Base-by-base conservation (phyloP, 2,329 filamentous ascomycete species). In the Venturia nashicola region DNA sequence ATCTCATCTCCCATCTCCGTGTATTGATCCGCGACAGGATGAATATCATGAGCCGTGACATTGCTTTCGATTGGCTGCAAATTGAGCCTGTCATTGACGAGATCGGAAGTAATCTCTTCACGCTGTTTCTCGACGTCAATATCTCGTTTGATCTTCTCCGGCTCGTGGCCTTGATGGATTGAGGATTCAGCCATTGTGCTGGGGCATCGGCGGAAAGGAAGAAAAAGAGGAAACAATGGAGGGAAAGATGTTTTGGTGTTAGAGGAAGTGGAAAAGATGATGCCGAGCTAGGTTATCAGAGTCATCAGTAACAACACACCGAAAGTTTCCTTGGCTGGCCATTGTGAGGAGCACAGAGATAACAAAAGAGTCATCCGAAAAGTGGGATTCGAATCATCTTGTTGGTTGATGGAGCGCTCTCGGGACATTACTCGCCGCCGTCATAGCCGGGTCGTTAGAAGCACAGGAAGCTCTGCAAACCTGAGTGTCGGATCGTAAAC, bases 1-100 rank as follows among this genome's bases (percentile, higher is more conserved):
- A 83, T 75, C 55, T 80, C 79, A 43, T 82, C 80, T 63, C 78
- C 77, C 51, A 71, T 68, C 65, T 81, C 78, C 7, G 67, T 66
- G 67, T 73, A 77, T 42, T 74, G 72, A 20, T 67, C 64, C 39
- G 71, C 67, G 1, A 23, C 40, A 44, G 69, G 65, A 20, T 57
- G 51, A 27, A 68, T 65, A 48, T 74, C 72, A 61, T 74, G 72
- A 11, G 70, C 71, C 2, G 70, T 73, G 23, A 71, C 67, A 59
- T 70, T 69, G 23, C 71, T 70, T 12, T 62, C 67, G 23, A 68
- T 67, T 5, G 68, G 71, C 27, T 70, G 65, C 3, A 74, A 68
- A 61, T 67, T 67, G 32, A 14, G 42, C 32, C 7, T 12, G 23
- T 23, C 42, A 14, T 43, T 39, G 18, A 60, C 27, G n/a, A 39